phyloP scores from a whole-genome alignment of 164 flowering plant genomes.

The Annona cherimola region DNA sequence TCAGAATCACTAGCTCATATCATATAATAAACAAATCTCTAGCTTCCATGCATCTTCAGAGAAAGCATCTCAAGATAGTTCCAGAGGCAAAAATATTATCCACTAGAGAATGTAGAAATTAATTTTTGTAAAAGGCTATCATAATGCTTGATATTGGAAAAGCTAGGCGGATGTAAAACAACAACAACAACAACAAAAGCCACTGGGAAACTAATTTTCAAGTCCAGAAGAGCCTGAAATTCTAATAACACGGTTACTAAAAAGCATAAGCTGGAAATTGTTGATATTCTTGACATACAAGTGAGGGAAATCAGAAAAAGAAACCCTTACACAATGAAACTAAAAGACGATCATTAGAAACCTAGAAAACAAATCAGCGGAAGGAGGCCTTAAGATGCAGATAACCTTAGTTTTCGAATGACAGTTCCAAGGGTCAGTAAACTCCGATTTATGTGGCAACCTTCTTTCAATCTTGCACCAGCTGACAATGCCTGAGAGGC shows the following conservation, averaged over 20 bases:
- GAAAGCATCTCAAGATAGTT: background rate
- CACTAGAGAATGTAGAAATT: background rate
- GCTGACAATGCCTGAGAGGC: slow-evolving; percentile 86
- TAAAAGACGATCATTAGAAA: background rate
- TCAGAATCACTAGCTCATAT: no score
- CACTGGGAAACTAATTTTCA: background rate
- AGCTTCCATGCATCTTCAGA: background rate
- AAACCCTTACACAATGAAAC: background rate
- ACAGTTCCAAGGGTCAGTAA: slow-evolving; percentile 89
- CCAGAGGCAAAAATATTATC: no score
- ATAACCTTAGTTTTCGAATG: slow-evolving; percentile 85
- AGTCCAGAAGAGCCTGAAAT: background rate
- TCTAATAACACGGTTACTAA: no score
- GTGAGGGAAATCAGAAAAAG: background rate
- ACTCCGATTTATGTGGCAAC: slow-evolving; percentile 95
- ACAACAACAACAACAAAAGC: background rate
- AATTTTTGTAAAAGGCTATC: background rate
- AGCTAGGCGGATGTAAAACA: background rate
- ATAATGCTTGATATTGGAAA: background rate
- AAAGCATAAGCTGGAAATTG: background rate
- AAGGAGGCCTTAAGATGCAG: background rate
- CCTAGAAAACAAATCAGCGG: background rate
- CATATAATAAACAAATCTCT: background rate
- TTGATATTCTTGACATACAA: background rate
- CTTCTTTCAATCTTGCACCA: slow-evolving; percentile 90